These are phyloP conservation scores for Neoboletus magnificus DNA, from an alignment of 768 basidiomycete genomes.

Conservation along the genomic window DNA sequence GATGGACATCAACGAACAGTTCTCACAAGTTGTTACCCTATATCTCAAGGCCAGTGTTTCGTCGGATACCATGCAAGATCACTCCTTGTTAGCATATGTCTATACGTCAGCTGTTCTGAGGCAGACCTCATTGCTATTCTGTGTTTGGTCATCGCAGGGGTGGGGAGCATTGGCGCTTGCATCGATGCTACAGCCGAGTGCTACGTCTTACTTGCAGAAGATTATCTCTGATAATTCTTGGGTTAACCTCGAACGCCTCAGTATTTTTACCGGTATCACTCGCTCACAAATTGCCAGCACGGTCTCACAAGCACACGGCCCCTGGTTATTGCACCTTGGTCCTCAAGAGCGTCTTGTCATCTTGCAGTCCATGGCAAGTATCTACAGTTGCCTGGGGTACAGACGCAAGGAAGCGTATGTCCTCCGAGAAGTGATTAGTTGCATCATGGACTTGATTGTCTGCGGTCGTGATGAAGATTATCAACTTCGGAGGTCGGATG, in stretches of 20 bases:
- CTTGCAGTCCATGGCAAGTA: slow-evolving; percentile 65
- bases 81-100: slow-evolving; percentile 62
- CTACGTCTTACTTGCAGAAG: slow-evolving; percentile 57
- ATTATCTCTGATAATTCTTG: slow-evolving; percentile 49
- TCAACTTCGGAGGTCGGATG: slow-evolving; percentile 38
- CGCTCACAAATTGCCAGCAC: slow-evolving; percentile 62
- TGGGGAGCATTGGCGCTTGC: slow-evolving; percentile 80
- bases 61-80: slow-evolving; percentile 51
- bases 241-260: slow-evolving; percentile 61
- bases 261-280: slow-evolving; percentile 63
- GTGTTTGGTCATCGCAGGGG: slow-evolving; percentile 83
- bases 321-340: slow-evolving; percentile 81
- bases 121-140: slow-evolving; percentile 69
- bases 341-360: slow-evolving; percentile 70
- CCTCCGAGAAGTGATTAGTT: slow-evolving; percentile 81
- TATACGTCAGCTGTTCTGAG: slow-evolving; percentile 67
- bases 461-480: slow-evolving; percentile 76
- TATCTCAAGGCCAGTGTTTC: slow-evolving; percentile 59
- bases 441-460: slow-evolving; percentile 82
- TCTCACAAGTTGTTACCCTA: slow-evolving; percentile 57
- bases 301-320: slow-evolving; percentile 76
- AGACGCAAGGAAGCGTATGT: slow-evolving; percentile 85
- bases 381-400: slow-evolving; percentile 81
- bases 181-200: slow-evolving; percentile 66
- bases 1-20: slow-evolving; percentile 70